Base-by-base conservation (phyloP, 331 rosid species). In the Pyracantha coccinea region DNA sequence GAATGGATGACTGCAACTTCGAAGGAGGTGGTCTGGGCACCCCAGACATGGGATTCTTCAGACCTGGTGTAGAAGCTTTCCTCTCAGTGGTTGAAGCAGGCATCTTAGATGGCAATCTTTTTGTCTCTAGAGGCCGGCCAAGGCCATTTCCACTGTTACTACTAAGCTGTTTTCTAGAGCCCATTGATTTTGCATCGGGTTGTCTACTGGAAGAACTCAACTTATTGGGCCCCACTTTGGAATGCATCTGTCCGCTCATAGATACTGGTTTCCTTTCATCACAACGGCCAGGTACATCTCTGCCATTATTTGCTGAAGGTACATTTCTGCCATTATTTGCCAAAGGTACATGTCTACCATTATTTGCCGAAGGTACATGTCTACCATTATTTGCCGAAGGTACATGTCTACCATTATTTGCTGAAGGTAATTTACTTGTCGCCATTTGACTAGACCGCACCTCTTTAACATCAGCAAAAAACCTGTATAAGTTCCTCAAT, bases 381-480 rank as follows among this genome's bases (percentile, higher is more conserved):
- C 53, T 45, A 2, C 53, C 53, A 45, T 45, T 45, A 45, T 45
- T 45, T 44, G 50, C 19, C 0, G 53, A 45, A 45, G 53, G 19
- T 14, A 14, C 3, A 45, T 14, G 19, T 45, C 53, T 45, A 0
- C 19, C 53, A 45, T 35, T 35, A 35, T 35, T 35, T 35, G 44
- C 44, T 2, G 41, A 33, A 33, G 3, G 41, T 33, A 47, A 90
- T 58, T 85, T 93, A 59, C 64, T 90, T 65, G 69, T 47, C 7
- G 81, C 72, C 73, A 79, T 76, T 77, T 87, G 91, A 78, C 88
- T 82, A 50, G 93, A 77, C 11, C 79, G 80, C 68, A 85, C 82
- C 76, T 85, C 97, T 94, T 85, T 77, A 86, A 85, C 68, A 92
- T 83, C 86, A 86, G 78, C 82, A 88, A 85, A 88, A 78, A 85